A percentile compares a stretch with the other conserved stretches of the same genome.
Evolutionary conservation across 805 yeast genomes (phyloP).

Genomic region (Nakazawaea wyomingensis): DNA sequence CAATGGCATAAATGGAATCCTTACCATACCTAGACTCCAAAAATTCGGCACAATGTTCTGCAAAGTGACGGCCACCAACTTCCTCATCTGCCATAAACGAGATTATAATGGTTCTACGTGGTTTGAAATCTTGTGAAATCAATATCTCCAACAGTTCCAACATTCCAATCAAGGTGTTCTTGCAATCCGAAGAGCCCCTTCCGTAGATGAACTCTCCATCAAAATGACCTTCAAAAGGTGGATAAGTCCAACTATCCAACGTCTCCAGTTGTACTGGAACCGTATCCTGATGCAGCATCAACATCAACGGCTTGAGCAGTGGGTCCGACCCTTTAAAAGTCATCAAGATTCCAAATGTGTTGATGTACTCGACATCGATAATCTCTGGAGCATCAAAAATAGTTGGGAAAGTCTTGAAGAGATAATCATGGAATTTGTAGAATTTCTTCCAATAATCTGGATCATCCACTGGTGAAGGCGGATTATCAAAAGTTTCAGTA

Average conservation of each 20-base stretch:
- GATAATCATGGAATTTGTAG: constrained; percentile 26
- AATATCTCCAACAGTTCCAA: constrained; percentile 54
- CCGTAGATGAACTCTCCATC: constrained; percentile 64
- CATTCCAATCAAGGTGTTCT: constrained; percentile 54
- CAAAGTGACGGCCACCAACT: constrained; percentile 53
- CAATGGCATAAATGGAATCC: constrained; percentile 46
- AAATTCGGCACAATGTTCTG: constrained; percentile 35
- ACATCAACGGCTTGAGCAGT: constrained; percentile 48
- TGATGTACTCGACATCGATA: constrained; percentile 42
- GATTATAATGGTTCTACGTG: constrained; percentile 50
- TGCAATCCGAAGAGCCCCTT: constrained; percentile 66
- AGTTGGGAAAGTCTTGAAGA: constrained; percentile 18
- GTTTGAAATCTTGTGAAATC: constrained; percentile 38
- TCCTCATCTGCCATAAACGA: constrained; percentile 74
- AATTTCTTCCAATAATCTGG: constrained; percentile 37
- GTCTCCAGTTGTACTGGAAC: constrained; percentile 63
- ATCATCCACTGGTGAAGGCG: constrained; percentile 31
- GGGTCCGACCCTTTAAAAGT: constrained; percentile 50
- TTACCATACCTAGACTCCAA: constrained; percentile 47
- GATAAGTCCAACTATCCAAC: constrained; percentile 49
- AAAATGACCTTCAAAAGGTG: constrained; percentile 56
- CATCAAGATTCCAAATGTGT: constrained; percentile 51
- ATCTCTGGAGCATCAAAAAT: constrained; percentile 48
- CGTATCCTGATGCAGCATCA: constrained; percentile 68
- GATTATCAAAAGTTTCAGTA: constrained; percentile 41